A percentile compares a stretch with the other conserved stretches of the same genome.
These are phyloP conservation scores for Plasmodium coatneyi DNA, from an alignment of 169 alveolate species.

Conservation along the genomic window DNA sequence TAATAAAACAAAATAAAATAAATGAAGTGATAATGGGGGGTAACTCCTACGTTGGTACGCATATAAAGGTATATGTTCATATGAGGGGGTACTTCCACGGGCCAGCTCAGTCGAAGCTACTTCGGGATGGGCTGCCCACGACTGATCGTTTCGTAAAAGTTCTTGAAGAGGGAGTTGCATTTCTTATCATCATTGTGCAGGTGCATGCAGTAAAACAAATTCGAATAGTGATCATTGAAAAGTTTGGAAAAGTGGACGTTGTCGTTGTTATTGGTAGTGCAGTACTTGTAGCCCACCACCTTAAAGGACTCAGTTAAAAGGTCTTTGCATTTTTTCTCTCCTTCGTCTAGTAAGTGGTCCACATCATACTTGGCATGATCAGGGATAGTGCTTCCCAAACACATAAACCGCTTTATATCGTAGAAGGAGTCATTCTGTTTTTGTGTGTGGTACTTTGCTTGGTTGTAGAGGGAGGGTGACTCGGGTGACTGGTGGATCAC, in stretches of 20 bases:
- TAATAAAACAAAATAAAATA: too few species aligned
- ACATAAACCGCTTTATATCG: slow-evolving; percentile 61
- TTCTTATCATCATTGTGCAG: slow-evolving; percentile 48
- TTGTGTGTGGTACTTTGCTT: slow-evolving; percentile 56
- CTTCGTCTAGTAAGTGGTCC: slow-evolving; percentile 10
- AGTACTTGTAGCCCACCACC: slow-evolving; percentile 38
- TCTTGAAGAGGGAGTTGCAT: slow-evolving; percentile 54
- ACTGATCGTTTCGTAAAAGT: slow-evolving; percentile 42
- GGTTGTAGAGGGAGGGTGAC: slow-evolving; percentile 25
- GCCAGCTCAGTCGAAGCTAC: neutral
- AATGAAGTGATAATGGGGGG: neutral
- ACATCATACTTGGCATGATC: slow-evolving; percentile 36
- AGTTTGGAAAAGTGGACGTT: slow-evolving; percentile 28
- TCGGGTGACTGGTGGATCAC: slow-evolving; percentile 22
- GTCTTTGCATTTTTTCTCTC: slow-evolving; percentile 25
- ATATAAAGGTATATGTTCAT: neutral
- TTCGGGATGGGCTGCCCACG: neutral
- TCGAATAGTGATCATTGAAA: slow-evolving; percentile 40
- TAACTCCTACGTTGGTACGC: neutral
- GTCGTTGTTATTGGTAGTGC: slow-evolving; percentile 47
- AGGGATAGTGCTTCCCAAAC: slow-evolving; percentile 33
- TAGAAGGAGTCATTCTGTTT: slow-evolving; percentile 69
- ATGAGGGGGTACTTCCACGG: neutral
- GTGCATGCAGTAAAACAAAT: slow-evolving; percentile 70
- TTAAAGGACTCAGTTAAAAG: slow-evolving; percentile 30